Conservation (phyloP, 257 asterid species). For the Penstemon newberryi region DNA sequence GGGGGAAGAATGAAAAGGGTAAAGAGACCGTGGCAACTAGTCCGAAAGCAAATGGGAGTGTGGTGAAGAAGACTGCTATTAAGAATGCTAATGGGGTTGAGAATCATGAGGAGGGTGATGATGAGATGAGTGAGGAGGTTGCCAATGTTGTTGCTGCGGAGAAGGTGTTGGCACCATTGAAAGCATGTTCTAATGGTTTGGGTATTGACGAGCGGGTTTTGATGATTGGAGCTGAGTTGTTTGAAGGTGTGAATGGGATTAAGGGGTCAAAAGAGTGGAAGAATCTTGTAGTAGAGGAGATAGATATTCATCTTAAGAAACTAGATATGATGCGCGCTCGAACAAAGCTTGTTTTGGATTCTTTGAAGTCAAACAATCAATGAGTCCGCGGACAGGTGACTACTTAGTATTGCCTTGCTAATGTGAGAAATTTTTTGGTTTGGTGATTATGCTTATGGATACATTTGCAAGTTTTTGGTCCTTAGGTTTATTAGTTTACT, state of each 20-base stretch:
- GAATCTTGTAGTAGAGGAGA: conserved; percentile 34
- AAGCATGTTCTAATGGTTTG: conserved; percentile 9
- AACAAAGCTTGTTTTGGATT: conserved; percentile 38
- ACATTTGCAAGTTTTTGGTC: too few species aligned
- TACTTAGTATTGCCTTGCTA: too few species aligned
- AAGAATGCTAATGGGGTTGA: conserved; percentile 14
- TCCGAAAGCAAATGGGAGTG: conserved; percentile 30
- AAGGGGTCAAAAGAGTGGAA: conserved; percentile 42
- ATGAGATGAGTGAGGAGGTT: conserved; percentile 19
- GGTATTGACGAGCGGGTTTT: conserved; percentile 40
- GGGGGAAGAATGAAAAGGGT: conserved; percentile 43
- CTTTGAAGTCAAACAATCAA: conserved; percentile 15
- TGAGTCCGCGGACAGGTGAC: too few species aligned
- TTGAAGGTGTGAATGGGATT: conserved; percentile 31
- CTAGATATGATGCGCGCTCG: conserved; percentile 38
- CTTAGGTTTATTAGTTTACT: too few species aligned
- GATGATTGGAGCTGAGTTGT: conserved; percentile 29
- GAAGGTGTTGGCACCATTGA: neutral
- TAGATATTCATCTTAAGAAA: conserved; percentile 30
- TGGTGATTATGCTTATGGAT: too few species aligned
- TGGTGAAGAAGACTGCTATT: conserved; percentile 14
- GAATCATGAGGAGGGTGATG: neutral
- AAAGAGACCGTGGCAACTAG: conserved; percentile 11
- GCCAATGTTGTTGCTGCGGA: neutral
- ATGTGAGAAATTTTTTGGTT: too few species aligned